Evolutionary conservation across 2,329 filamentous ascomycete species (phyloP).

Genomic region (Emergomyces africanus): DNA sequence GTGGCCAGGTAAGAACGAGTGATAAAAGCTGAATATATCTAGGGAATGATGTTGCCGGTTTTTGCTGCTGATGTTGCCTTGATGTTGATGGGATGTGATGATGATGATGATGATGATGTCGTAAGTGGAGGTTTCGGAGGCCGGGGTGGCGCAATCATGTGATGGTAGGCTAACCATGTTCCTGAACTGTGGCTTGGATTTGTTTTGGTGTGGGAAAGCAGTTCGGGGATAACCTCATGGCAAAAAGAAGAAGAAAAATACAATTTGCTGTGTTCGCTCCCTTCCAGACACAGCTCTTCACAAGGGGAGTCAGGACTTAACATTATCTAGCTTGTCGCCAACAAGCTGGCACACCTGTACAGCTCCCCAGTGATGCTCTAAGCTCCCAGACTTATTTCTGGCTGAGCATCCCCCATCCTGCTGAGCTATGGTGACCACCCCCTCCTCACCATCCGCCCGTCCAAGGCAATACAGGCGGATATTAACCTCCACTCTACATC

Average conservation of each 20-base stretch:
- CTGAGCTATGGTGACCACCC: conserved; percentile 20
- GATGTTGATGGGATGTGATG: background rate
- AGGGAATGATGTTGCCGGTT: background rate
- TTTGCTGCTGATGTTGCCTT: background rate
- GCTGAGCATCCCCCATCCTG: background rate
- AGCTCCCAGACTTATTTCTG: background rate
- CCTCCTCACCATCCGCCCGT: conserved; percentile 12
- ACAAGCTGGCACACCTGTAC: background rate
- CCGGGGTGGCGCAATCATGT: too few species aligned
- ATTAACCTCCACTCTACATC: conserved; percentile 74
- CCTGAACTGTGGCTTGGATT: conserved; percentile 15
- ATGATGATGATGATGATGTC: too few species aligned
- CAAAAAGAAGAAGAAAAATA: too few species aligned
- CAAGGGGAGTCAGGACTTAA: background rate
- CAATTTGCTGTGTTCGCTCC: background rate
- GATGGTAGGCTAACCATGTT: conserved; percentile 12
- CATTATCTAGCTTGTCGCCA: background rate
- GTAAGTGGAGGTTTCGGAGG: too few species aligned
- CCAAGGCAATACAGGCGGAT: conserved; percentile 65
- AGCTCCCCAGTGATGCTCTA: background rate
- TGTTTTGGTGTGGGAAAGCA: conserved; percentile 17
- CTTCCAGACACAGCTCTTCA: background rate
- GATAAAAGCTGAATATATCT: background rate
- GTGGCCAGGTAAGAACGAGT: background rate
- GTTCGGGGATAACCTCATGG: background rate